phyloP scores from a whole-genome alignment of 192 early-diverging fungal genomes.

The Linnemannia elongata region DNA sequence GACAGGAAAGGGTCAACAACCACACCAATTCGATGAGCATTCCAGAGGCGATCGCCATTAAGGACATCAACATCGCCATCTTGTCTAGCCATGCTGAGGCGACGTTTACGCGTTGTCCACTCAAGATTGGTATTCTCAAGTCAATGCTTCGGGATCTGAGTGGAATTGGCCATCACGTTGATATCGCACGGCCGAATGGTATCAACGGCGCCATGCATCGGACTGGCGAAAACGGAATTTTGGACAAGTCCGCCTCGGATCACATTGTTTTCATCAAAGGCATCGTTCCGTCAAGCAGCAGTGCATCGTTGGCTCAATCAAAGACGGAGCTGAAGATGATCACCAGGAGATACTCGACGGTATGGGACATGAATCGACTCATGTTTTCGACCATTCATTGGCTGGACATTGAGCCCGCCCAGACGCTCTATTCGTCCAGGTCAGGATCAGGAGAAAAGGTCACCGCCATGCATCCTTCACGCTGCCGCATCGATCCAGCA shows the following conservation, averaged over 20 bases:
- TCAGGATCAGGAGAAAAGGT: constrained; percentile 16
- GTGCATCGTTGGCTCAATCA: constrained; percentile 19
- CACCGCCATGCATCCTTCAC: constrained; percentile 34
- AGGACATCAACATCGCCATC: constrained; percentile 28
- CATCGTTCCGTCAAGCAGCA: constrained; percentile 11
- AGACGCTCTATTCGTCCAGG: neutral
- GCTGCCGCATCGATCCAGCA: constrained; percentile 45
- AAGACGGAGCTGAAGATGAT: constrained; percentile 38
- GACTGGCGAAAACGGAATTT: neutral
- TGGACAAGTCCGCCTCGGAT: constrained; percentile 34
- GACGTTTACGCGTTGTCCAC: constrained; percentile 33
- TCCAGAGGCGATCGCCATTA: constrained; percentile 32
- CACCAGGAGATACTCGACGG: constrained; percentile 18
- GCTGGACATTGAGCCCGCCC: constrained; percentile 48
- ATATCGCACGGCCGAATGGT: neutral
- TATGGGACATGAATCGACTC: constrained; percentile 50
- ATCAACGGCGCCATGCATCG: neutral
- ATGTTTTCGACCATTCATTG: constrained; percentile 52
- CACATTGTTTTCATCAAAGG: constrained; percentile 48
- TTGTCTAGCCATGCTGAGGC: constrained; percentile 36
- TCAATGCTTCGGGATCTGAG: constrained; percentile 36
- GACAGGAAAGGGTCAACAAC: constrained; percentile 22
- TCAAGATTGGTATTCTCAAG: constrained; percentile 39
- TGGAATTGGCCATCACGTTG: constrained; percentile 18
- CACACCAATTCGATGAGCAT: constrained; percentile 52